phyloP scores from a whole-genome alignment of 257 asterid genomes.

The Coffea canephora region DNA sequence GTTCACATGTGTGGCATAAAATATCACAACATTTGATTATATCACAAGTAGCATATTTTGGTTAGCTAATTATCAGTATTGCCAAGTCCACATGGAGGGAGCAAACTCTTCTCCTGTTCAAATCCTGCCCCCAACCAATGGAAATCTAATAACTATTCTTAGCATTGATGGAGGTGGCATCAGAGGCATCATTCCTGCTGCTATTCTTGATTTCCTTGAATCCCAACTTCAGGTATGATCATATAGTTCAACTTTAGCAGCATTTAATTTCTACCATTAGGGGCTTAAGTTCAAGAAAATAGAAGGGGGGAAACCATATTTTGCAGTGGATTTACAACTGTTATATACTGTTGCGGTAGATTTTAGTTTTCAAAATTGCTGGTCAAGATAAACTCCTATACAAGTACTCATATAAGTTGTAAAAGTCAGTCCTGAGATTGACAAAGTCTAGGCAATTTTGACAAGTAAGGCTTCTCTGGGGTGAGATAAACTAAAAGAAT shows the following conservation, averaged over 20 bases:
- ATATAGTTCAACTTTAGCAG: background rate
- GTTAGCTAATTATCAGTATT: background rate
- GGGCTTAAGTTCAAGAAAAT: too few relatives aligned
- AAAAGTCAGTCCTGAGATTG: background rate
- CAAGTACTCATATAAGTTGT: background rate
- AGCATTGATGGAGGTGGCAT: conserved; percentile 87
- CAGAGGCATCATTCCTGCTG: conserved; percentile 60
- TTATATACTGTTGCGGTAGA: too few relatives aligned
- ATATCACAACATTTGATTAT: background rate
- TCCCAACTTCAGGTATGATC: conserved; percentile 50
- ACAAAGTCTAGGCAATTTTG: too few relatives aligned
- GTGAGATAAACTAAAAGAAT: background rate
- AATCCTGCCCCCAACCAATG: conserved; percentile 33
- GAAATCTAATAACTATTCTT: conserved; percentile 45
- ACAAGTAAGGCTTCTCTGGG: background rate
- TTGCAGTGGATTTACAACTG: too few relatives aligned
- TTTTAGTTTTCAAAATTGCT: too few relatives aligned
- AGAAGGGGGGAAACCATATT: too few relatives aligned
- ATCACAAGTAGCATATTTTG: background rate
- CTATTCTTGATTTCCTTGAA: conserved; percentile 53
- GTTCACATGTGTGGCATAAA: background rate
- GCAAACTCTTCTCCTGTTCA: conserved; percentile 12
- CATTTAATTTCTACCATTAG: background rate
- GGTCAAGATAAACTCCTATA: too few relatives aligned
- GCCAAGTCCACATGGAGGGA: conserved; percentile 17